phyloP scores from a whole-genome alignment of 2,329 filamentous ascomycete species.

The Pseudocercospora cruenta region DNA sequence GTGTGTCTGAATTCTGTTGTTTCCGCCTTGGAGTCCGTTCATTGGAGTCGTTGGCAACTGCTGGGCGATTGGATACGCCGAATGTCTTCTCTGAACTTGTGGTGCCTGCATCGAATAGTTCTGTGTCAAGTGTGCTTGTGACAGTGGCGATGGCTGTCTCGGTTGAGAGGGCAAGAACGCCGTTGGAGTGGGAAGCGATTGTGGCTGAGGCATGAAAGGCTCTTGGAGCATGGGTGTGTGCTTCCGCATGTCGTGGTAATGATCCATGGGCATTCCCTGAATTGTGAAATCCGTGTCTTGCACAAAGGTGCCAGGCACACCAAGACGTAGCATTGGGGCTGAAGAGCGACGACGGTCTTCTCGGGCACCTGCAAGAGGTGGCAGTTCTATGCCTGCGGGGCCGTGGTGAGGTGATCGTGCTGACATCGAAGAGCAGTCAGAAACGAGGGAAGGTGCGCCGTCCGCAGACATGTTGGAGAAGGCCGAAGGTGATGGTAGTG shows the following conservation, averaged over 20 bases:
- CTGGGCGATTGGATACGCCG: slow-evolving; percentile 25
- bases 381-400: slow-evolving; percentile 47
- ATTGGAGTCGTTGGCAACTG: slow-evolving; percentile 26
- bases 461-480: slow-evolving; percentile 67
- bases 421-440: slow-evolving; percentile 60
- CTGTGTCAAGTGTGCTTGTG: slow-evolving; percentile 30
- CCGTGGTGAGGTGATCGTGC: slow-evolving; percentile 49
- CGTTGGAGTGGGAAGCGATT: slow-evolving; percentile 31
- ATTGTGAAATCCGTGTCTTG: slow-evolving; percentile 38
- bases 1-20: slow-evolving; percentile 23
- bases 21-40: slow-evolving; percentile 32
- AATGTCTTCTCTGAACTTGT: slow-evolving; percentile 25
- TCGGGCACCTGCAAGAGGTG: slow-evolving; percentile 38
- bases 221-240: slow-evolving; percentile 40
- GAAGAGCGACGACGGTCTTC: slow-evolving; percentile 37
- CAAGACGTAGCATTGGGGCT: slow-evolving; percentile 42
- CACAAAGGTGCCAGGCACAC: slow-evolving; percentile 39
- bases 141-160: slow-evolving; percentile 29
- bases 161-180: slow-evolving; percentile 33
- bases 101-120: slow-evolving; percentile 36
- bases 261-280: slow-evolving; percentile 36
- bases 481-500: slow-evolving; percentile 65
- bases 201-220: slow-evolving; percentile 38
- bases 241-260: slow-evolving; percentile 34
- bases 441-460: slow-evolving; percentile 69